These are phyloP conservation scores for Dryadomyces quercivorus DNA, from an alignment of 2,329 filamentous ascomycete species.

Conservation along the genomic window DNA sequence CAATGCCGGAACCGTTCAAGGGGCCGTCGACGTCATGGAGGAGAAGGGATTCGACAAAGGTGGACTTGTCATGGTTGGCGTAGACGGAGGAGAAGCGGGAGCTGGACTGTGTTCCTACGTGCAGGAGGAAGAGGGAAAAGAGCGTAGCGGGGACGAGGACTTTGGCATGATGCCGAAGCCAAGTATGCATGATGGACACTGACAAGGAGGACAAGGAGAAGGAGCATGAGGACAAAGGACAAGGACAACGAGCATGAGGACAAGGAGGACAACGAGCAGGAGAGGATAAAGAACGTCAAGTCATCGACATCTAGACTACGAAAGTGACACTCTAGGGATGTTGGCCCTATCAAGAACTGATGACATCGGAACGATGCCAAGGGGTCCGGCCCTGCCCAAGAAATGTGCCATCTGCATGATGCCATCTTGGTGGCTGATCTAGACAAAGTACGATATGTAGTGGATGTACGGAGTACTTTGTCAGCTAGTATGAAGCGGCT, in stretches of 20 bases:
- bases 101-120: slow-evolving; percentile 7
- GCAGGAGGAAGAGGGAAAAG: slow-evolving; percentile 15
- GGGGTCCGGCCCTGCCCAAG: too few relatives aligned
- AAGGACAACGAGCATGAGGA: too few relatives aligned
- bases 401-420: too few relatives aligned
- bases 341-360: too few relatives aligned
- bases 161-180: slow-evolving; percentile 14
- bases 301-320: too few relatives aligned
- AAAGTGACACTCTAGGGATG: too few relatives aligned
- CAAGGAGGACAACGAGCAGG: neutral
- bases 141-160: slow-evolving; percentile 14
- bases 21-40: slow-evolving; percentile 20
- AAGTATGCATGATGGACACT: neutral
- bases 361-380: too few relatives aligned
- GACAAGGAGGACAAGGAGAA: neutral
- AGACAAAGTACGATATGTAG: too few relatives aligned
- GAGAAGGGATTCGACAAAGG: slow-evolving; percentile 23
- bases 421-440: too few relatives aligned
- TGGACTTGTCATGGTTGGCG: slow-evolving; percentile 19
- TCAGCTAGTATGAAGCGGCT: too few relatives aligned
- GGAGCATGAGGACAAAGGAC: neutral
- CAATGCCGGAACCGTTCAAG: slow-evolving; percentile 20
- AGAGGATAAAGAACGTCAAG: too few relatives aligned
- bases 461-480: too few relatives aligned
- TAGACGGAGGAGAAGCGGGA: slow-evolving; percentile 12